phyloP scores from a whole-genome alignment of 768 basidiomycete species.

The Tulasnella sp. region DNA sequence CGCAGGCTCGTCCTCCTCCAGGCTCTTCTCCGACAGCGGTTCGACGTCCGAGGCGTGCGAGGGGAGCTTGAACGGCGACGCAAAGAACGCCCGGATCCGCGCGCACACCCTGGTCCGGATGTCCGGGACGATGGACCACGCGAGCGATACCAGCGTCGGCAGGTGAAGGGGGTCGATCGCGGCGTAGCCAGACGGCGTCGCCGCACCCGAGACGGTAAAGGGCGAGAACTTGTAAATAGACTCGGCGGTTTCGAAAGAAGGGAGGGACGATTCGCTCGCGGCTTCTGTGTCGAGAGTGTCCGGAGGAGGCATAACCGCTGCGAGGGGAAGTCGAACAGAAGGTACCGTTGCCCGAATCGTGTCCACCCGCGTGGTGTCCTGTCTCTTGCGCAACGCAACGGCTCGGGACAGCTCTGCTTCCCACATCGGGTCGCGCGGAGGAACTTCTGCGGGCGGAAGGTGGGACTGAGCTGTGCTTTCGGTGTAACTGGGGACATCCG shows the following conservation, averaged over 20 bases:
- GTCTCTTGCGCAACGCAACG: not conserved
- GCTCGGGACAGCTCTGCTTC: conserved; percentile 2
- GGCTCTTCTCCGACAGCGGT: not conserved
- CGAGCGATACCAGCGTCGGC: conserved; percentile 6
- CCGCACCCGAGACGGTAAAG: not conserved
- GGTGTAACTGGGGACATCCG: not conserved
- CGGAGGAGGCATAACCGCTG: not conserved
- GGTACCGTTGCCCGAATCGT: not conserved
- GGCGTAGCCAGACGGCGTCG: not conserved
- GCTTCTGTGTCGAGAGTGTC: not conserved
- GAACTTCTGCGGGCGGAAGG: too few species aligned
- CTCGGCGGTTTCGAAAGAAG: not conserved
- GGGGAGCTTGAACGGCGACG: not conserved
- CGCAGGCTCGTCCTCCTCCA: not conserved
- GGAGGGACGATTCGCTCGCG: not conserved
- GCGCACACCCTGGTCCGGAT: conserved; percentile 1
- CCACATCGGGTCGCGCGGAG: not conserved
- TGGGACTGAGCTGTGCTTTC: not conserved
- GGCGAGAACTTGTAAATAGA: not conserved
- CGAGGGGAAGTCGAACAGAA: not conserved
- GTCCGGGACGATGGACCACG: conserved; percentile 8
- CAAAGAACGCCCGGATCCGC: not conserved
- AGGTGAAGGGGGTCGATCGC: conserved; percentile 11
- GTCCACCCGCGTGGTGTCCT: not conserved
- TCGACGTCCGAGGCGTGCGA: not conserved